Evolutionary conservation across 1,139 yeast species (phyloP).

Genomic region (Candida freyschussii): DNA sequence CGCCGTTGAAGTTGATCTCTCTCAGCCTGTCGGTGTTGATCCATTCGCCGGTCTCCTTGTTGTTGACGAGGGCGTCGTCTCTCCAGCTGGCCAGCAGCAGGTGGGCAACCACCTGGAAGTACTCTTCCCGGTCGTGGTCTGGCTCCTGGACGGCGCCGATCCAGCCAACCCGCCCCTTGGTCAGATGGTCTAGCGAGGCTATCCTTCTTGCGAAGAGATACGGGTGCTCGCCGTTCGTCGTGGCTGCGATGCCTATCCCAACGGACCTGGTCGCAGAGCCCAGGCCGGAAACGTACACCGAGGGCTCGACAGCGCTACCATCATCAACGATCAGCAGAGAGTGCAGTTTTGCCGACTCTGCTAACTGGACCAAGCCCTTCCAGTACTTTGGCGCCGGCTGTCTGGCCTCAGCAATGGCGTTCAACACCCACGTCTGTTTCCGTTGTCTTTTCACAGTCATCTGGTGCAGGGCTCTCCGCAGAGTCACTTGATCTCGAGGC

Average conservation of each 20-base stretch:
- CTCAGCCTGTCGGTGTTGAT: conserved; percentile 35
- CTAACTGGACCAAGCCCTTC: conserved; percentile 1
- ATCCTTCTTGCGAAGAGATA: conserved; percentile 36
- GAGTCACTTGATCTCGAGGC: too few species aligned
- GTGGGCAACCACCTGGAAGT: conserved; percentile 34
- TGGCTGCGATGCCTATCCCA: conserved; percentile 31
- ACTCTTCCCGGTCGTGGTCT: conserved; percentile 38
- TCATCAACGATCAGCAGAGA: conserved; percentile 39
- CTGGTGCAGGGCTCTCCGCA: too few species aligned
- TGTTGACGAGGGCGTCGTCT: conserved; percentile 36
- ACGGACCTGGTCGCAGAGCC: conserved; percentile 36
- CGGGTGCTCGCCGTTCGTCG: conserved; percentile 29
- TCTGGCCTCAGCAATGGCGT: conserved; percentile 1
- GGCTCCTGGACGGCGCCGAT: conserved; percentile 28
- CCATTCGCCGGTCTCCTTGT: conserved; percentile 29
- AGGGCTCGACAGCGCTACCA: conserved; percentile 37
- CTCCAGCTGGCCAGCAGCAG: conserved; percentile 38
- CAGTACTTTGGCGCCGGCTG: conserved; percentile 4
- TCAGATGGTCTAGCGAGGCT: conserved; percentile 36
- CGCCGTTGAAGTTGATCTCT: conserved; percentile 34
- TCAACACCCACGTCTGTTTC: conserved; percentile 2
- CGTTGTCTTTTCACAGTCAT: conserved; percentile 5
- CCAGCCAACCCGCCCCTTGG: conserved; percentile 40
- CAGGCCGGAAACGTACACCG: conserved; percentile 35
- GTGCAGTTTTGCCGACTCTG: conserved; percentile 21